These are phyloP conservation scores for Solanum pinnatisectum DNA, from an alignment of 257 asterid genomes.

Conservation along the genomic window DNA sequence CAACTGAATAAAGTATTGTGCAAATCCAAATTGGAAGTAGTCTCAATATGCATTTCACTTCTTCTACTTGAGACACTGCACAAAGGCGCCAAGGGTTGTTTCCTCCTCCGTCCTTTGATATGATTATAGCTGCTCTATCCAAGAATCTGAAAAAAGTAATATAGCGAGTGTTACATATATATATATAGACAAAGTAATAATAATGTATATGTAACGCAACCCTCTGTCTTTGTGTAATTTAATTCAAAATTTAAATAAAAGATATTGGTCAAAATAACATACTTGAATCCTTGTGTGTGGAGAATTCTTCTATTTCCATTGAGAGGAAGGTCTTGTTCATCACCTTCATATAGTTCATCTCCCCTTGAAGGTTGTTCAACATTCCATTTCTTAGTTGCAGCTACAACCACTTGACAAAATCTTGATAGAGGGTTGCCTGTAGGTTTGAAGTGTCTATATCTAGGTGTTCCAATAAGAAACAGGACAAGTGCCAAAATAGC, in stretches of 20 bases:
- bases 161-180: neutral
- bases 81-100: constrained; percentile 56
- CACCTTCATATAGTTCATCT: constrained; percentile 43
- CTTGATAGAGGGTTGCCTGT: constrained; percentile 75
- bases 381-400: constrained; percentile 64
- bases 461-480: constrained; percentile 60
- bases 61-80: constrained; percentile 80
- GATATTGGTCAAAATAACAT: neutral
- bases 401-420: constrained; percentile 62
- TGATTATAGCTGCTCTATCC: constrained; percentile 62
- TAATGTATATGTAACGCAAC: neutral
- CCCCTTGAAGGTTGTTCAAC: constrained; percentile 24
- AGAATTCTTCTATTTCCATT: constrained; percentile 56
- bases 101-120: constrained; percentile 10
- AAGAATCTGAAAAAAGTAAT: constrained; percentile 10
- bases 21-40: constrained; percentile 93
- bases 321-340: constrained; percentile 33
- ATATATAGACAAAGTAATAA: neutral
- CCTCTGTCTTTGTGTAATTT: too few species aligned
- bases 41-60: constrained; percentile 75
- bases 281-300: constrained; percentile 75
- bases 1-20: constrained; percentile 88
- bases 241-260: too few species aligned
- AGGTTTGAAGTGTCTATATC: constrained; percentile 57
- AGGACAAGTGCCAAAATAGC: constrained; percentile 50